A percentile compares a stretch with the other conserved stretches of the same genome.
Evolutionary conservation across 2,329 filamentous ascomycete genomes (phyloP).

Genomic region (Scedosporium apiospermum): DNA sequence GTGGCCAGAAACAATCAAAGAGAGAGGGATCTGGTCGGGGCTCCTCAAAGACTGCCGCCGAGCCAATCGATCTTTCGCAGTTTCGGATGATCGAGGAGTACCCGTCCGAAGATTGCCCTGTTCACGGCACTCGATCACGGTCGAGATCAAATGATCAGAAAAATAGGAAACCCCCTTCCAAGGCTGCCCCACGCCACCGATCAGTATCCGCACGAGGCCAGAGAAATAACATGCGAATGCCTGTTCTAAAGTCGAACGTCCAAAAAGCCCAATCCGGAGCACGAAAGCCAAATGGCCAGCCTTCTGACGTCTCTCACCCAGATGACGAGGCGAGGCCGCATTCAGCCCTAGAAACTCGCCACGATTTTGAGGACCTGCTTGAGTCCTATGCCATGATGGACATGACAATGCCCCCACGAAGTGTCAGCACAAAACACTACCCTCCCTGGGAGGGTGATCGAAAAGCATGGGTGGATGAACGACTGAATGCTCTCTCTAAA

Average conservation of each 20-base stretch:
- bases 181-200: background rate
- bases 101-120: conserved; percentile 7
- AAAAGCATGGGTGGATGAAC: background rate
- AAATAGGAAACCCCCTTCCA: background rate
- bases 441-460: background rate
- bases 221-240: background rate
- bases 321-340: background rate
- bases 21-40: background rate
- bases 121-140: conserved; percentile 7
- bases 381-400: background rate
- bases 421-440: background rate
- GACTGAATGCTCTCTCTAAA: background rate
- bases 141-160: background rate
- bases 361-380: background rate
- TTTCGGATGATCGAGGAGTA: conserved; percentile 10
- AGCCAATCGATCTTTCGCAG: conserved; percentile 5
- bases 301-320: background rate
- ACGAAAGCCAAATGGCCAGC: background rate
- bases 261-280: background rate
- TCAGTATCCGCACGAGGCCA: background rate
- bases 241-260: background rate
- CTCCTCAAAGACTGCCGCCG: background rate
- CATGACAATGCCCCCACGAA: background rate
- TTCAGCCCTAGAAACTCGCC: background rate
- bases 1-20: background rate